Conservation (phyloP, 2,329 filamentous ascomycete species). For the Aspergillus amoenus region DNA sequence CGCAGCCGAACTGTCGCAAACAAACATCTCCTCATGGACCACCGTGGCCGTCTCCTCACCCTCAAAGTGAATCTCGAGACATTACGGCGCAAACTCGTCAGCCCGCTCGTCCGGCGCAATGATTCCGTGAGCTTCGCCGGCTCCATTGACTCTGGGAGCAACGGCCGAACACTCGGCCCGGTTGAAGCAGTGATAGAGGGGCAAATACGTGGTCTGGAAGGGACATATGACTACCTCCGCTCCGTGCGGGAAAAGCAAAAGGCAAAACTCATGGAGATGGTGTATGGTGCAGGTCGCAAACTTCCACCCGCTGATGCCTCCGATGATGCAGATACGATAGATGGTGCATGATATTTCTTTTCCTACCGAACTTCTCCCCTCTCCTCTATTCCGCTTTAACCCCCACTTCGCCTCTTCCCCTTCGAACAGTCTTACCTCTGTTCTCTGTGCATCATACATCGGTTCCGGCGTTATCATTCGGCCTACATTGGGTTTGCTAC, state of each 20-base stretch:
- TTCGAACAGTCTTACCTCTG: not conserved
- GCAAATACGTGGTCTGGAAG: constrained; percentile 79
- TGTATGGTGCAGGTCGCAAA: constrained; percentile 59
- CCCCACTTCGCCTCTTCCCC: not conserved
- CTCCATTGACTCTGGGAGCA: constrained; percentile 24
- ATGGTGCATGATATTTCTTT: constrained; percentile 11
- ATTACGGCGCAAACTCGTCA: constrained; percentile 79
- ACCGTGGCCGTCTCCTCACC: constrained; percentile 78
- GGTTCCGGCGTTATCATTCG: constrained; percentile 2
- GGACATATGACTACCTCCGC: constrained; percentile 75
- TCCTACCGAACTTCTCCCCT: not conserved
- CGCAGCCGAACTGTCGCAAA: constrained; percentile 81
- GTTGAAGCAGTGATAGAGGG: constrained; percentile 63
- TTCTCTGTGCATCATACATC: constrained; percentile 5
- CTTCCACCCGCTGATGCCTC: constrained; percentile 21
- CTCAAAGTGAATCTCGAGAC: constrained; percentile 85
- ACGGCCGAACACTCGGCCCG: constrained; percentile 61
- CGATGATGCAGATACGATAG: constrained; percentile 20
- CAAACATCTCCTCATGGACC: constrained; percentile 81
- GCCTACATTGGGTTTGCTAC: constrained; percentile 1
- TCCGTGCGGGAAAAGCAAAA: constrained; percentile 77
- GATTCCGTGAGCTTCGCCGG: constrained; percentile 48
- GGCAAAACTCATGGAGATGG: constrained; percentile 74
- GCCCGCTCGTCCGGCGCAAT: constrained; percentile 73
- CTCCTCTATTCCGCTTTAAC: not conserved